Evolutionary conservation across 805 yeast species (phyloP), one percentile per base, ranked within the genome.

Genomic region (Monosporozyma yasuniensis): DNA sequence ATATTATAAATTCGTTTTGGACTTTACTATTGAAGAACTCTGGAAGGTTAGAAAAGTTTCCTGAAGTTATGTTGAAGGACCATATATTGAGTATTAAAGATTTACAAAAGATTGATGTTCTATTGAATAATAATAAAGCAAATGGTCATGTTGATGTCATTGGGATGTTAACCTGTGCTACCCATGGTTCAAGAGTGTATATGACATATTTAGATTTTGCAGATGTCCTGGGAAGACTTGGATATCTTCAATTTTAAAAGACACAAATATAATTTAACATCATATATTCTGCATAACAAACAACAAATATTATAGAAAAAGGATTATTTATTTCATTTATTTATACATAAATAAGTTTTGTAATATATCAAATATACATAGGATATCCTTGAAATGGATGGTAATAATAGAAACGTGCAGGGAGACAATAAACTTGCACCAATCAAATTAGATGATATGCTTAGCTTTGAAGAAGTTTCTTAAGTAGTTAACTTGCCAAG

Each of bases 401-500:
- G 4, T 5, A 32, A n/a, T 11, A 18, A n/a, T 7, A 18, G 18
- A 16, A 18, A 12, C 8, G 5, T 38, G 43, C 12, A n/a, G 25
- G 21, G 25, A 2, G 2, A 14, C 21, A 12, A 32, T 5, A 11
- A 12, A 12, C n/a, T 32, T 32, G 35, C 32, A 28, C 12, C 12
- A 6, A 28, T 21, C 18, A 27, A 30, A 16, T 50, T 53, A 83
- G 56, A 85, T 77, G 60, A 86, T 85, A 64, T 86, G 91, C 68
- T 85, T 86, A 43, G 88, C 79, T 70, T 80, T 83, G 83, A 93
- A 93, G 75, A 87, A 93, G 67, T 86, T 84, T 73, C 96, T 84
- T 72, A 93, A 78, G 72, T 93, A 93, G 59, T 81, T 79, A 57
- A 93, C 77, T 76, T 93, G 98, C 95, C 97, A 91, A 37, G 77